Conservation (phyloP, 2,329 filamentous ascomycete genomes). For the Cladosporium sphaerospermum region DNA sequence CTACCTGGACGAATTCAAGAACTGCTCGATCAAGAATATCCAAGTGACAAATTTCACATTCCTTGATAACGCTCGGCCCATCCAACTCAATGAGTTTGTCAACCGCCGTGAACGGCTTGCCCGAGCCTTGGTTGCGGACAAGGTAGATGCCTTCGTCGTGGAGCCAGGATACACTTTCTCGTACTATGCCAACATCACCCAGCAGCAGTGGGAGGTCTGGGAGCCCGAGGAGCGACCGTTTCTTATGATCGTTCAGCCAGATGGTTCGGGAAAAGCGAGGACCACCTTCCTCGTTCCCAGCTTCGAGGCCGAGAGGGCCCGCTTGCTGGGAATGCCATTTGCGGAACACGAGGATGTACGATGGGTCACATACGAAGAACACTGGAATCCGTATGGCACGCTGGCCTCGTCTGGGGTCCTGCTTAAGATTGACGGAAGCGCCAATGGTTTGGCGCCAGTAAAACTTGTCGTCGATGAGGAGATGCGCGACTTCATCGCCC, state of each 20-base stretch:
- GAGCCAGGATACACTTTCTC: constrained; percentile 61
- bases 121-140: constrained; percentile 45
- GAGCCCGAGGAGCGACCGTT: constrained; percentile 60
- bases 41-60: constrained; percentile 43
- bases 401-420: constrained; percentile 31
- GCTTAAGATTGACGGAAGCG: constrained; percentile 13
- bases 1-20: constrained; percentile 25
- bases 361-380: constrained; percentile 54
- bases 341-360: constrained; percentile 44
- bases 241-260: constrained; percentile 54
- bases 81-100: constrained; percentile 48
- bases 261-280: constrained; percentile 44
- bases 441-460: constrained; percentile 19
- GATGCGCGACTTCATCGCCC: constrained; percentile 57
- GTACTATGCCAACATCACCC: constrained; percentile 58
- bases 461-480: constrained; percentile 60
- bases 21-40: constrained; percentile 51
- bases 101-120: constrained; percentile 52
- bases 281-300: constrained; percentile 54
- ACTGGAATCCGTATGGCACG: constrained; percentile 58
- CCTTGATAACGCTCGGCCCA: constrained; percentile 44
- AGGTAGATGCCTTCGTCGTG: constrained; percentile 53
- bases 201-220: constrained; percentile 58
- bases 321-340: constrained; percentile 53
- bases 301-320: constrained; percentile 55